These are phyloP conservation scores for Phytophthora boehmeriae DNA, from an alignment of 352 stramenopile genomes.

Conservation along the genomic window DNA sequence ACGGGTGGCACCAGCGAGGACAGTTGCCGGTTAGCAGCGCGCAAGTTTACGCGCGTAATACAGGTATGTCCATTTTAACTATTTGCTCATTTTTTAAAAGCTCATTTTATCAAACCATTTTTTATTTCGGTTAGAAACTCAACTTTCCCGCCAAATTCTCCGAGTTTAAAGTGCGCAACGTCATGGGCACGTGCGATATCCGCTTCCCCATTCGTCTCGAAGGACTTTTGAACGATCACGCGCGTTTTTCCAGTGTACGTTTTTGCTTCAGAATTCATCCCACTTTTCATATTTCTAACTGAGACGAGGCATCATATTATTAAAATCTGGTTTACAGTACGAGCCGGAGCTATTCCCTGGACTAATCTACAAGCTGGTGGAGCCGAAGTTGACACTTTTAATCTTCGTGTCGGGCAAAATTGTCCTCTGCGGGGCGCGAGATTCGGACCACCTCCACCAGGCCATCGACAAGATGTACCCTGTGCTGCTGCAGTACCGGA, in stretches of 20 bases:
- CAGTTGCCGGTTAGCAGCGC: slow-evolving; percentile 78
- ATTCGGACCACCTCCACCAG: slow-evolving; percentile 61
- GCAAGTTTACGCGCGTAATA: slow-evolving; percentile 89
- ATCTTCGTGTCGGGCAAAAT: slow-evolving; percentile 99
- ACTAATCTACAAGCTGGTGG: slow-evolving; percentile 98
- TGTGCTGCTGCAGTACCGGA: slow-evolving; percentile 67
- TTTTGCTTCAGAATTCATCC: not conserved
- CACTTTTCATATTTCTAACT: slow-evolving; percentile 2
- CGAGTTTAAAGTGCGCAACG: slow-evolving; percentile 97
- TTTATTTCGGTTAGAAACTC: slow-evolving; percentile 76
- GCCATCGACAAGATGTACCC: slow-evolving; percentile 78
- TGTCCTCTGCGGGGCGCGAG: slow-evolving; percentile 96
- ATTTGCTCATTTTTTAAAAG: too few relatives aligned
- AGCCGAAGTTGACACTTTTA: slow-evolving; percentile 97
- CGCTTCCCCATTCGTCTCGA: slow-evolving; percentile 99
- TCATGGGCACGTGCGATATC: slow-evolving; percentile 98
- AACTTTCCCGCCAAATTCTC: slow-evolving; percentile 87
- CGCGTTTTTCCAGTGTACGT: slow-evolving; percentile 93
- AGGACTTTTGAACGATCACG: slow-evolving; percentile 96
- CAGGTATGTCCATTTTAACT: slow-evolving; percentile 46
- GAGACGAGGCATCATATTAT: slow-evolving; percentile 36
- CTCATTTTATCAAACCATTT: not conserved
- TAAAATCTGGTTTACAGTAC: slow-evolving; percentile 98
- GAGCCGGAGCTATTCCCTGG: slow-evolving; percentile 99
- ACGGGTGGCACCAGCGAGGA: slow-evolving; percentile 85